Evolutionary conservation across 495 filamentous ascomycete species (phyloP), one percentile per base, ranked within the genome.

Genomic region (Aspergillus saccharolyticus): DNA sequence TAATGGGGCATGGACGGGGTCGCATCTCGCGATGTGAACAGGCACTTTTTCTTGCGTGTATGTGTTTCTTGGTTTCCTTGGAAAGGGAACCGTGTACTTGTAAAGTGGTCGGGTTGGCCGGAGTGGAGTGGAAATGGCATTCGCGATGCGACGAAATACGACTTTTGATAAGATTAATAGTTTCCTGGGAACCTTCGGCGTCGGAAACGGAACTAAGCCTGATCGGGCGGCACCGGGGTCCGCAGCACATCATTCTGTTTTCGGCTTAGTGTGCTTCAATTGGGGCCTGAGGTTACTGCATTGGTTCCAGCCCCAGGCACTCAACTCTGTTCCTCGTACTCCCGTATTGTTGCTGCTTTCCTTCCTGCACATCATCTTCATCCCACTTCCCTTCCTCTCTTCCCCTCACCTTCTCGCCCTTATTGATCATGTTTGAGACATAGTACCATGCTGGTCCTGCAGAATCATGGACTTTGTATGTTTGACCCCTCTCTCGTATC

Each of bases 391-490:
- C 33, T 10, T 39, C 2, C 56, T 59, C 56, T 59, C 25, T 28
- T 28, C 25, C 25, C 25, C 9, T 28, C 3, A 28, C 25, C 25
- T 28, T 28, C 9, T 9, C 25, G 4, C 25, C 25, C 25, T 28
- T 17, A 17, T 33, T 52, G 33, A 56, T 22, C 43, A 48, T 57
- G 50, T 52, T 55, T 56, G 18, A 21, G 55, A 30, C 46, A 59
- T 44, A 65, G 51, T 67, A 73, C 62, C 66, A 74, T 74, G 70
- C 68, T 65, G 67, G 60, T 53, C 49, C 50, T 46, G 53, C 56
- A 62, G 59, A 60, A 74, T 45, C 58, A 69, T 76, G 74, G 73
- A 76, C 60, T 74, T 75, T 70, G 74, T 76, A 66, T 22, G 74
- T 69, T 52, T 2, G 18, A 49, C 12, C 15, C 25, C 19, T 44